These are phyloP conservation scores for Penicillium decumbens DNA, from an alignment of 2,329 filamentous ascomycete species.

Conservation along the genomic window DNA sequence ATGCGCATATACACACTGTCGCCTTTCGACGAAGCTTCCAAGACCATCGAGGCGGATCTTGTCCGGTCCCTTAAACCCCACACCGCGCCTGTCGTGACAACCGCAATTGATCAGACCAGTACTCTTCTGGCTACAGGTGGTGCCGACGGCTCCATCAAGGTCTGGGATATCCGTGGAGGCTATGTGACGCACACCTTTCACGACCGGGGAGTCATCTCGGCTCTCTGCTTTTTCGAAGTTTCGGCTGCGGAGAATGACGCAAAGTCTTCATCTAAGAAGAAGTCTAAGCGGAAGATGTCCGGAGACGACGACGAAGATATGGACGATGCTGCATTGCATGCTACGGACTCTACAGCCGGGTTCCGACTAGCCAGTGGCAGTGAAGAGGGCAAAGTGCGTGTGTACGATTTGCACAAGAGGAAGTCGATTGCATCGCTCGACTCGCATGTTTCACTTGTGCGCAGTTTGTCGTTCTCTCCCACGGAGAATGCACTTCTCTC, in stretches of 20 bases:
- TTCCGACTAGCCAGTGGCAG: slow-evolving; percentile 86
- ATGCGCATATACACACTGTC: slow-evolving; percentile 84
- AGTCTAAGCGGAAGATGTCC: slow-evolving; percentile 34
- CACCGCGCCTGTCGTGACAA: slow-evolving; percentile 78
- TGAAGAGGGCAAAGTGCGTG: slow-evolving; percentile 85
- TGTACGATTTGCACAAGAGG: slow-evolving; percentile 88
- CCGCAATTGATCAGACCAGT: slow-evolving; percentile 78
- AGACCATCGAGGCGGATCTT: slow-evolving; percentile 61
- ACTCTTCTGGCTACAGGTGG: slow-evolving; percentile 88
- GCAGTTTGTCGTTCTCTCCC: slow-evolving; percentile 74
- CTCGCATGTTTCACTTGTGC: slow-evolving; percentile 93
- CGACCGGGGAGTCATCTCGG: slow-evolving; percentile 84
- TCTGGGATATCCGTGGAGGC: slow-evolving; percentile 89
- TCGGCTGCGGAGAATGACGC: slow-evolving; percentile 42
- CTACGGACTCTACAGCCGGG: slow-evolving; percentile 49
- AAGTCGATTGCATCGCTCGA: slow-evolving; percentile 73
- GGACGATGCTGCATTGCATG: slow-evolving; percentile 40
- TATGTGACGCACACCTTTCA: slow-evolving; percentile 94
- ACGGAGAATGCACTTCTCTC: slow-evolving; percentile 73
- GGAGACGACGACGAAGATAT: slow-evolving; percentile 40
- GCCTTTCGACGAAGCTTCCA: slow-evolving; percentile 52
- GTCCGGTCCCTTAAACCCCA: slow-evolving; percentile 83
- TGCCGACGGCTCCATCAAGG: slow-evolving; percentile 88
- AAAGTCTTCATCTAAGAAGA: slow-evolving; percentile 41
- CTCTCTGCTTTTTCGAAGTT: slow-evolving; percentile 84